Evolutionary conservation across 2,329 filamentous ascomycete genomes (phyloP).

Genomic region (Neonectria magnoliae): DNA sequence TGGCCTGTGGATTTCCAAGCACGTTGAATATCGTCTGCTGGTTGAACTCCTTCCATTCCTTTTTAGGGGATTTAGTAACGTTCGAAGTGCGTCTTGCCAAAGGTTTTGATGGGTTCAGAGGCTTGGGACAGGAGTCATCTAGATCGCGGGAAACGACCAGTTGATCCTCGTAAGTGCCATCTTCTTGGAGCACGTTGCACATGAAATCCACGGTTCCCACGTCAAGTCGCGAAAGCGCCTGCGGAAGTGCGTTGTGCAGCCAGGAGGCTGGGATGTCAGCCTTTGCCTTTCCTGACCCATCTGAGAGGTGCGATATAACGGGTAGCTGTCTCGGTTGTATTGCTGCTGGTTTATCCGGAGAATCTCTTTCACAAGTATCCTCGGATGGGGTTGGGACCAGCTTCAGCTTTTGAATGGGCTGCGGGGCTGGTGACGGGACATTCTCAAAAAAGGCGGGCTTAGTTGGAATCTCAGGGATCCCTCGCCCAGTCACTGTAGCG

Average conservation of each 20-base stretch:
- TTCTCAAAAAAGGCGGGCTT: conserved; percentile 53
- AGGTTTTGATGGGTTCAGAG: conserved; percentile 24
- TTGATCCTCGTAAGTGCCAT: conserved; percentile 62
- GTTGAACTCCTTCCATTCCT: conserved; percentile 68
- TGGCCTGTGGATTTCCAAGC: conserved; percentile 65
- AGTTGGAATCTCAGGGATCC: conserved; percentile 49
- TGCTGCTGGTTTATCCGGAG: conserved; percentile 33
- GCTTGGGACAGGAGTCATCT: conserved; percentile 21
- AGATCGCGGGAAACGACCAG: conserved; percentile 11
- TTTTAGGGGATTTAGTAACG: conserved; percentile 29
- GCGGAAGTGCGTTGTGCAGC: conserved; percentile 58
- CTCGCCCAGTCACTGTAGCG: conserved; percentile 39
- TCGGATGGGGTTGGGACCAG: not conserved
- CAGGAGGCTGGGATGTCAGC: conserved; percentile 13
- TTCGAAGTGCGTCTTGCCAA: conserved; percentile 20
- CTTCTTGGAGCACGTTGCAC: conserved; percentile 68
- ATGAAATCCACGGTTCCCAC: conserved; percentile 68
- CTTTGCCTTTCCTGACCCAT: not conserved
- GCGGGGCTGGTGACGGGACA: conserved; percentile 41
- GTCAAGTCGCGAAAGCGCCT: conserved; percentile 64
- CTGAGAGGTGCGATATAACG: not conserved
- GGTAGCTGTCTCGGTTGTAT: conserved; percentile 36
- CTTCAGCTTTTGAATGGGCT: conserved; percentile 14
- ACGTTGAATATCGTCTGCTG: conserved; percentile 73
- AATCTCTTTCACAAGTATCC: conserved; percentile 22